phyloP scores from a whole-genome alignment of 441 rosid species.

The Populus hybrid region DNA sequence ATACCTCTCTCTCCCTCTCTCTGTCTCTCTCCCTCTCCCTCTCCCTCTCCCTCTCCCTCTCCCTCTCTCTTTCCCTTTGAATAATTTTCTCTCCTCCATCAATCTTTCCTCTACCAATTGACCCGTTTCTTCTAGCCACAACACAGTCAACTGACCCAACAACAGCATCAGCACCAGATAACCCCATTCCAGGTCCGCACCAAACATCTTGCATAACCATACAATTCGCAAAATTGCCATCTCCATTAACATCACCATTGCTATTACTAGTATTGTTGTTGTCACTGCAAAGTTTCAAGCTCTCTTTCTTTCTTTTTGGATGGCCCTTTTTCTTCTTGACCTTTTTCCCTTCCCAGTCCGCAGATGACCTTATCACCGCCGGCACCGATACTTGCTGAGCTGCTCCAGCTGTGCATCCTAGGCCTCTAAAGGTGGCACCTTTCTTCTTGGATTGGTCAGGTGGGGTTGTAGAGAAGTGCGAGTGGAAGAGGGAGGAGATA shows the following conservation, averaged over 20 bases:
- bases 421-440: constrained; percentile 48
- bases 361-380: constrained; percentile 69
- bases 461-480: constrained; percentile 26
- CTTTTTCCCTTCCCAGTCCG: constrained; percentile 67
- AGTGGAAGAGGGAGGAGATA: constrained; percentile 30
- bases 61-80: constrained; percentile 35
- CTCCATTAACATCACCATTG: constrained; percentile 3
- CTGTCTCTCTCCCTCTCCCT: too few relatives aligned
- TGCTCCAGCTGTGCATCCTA: constrained; percentile 73
- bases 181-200: constrained; percentile 87
- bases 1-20: constrained; percentile 27
- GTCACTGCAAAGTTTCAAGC: constrained; percentile 24
- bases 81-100: constrained; percentile 52
- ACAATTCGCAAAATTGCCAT: constrained; percentile 32
- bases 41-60: constrained; percentile 24
- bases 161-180: constrained; percentile 47
- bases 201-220: constrained; percentile 62
- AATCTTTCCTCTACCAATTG: constrained; percentile 57
- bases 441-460: constrained; percentile 43
- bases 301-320: constrained; percentile 38
- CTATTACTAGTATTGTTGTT: constrained; percentile 5
- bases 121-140: constrained; percentile 54
- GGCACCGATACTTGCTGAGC: constrained; percentile 86
- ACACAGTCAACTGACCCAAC: constrained; percentile 66
- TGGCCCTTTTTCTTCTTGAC: constrained; percentile 47